Conservation (phyloP, 164 flowering plant species). For the Taxillus chinensis region DNA sequence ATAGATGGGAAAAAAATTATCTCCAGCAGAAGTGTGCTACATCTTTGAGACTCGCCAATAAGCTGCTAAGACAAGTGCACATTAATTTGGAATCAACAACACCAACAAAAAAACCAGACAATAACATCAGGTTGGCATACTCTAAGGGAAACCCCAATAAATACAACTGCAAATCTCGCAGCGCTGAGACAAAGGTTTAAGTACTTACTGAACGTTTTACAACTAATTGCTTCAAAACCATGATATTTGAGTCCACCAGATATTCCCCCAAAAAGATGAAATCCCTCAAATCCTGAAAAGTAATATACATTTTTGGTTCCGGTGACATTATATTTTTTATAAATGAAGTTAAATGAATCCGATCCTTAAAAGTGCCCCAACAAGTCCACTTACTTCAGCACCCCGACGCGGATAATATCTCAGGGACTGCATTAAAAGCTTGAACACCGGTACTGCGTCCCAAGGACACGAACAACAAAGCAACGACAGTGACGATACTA, state of each 20-base stretch:
- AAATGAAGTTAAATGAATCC: too few relatives aligned
- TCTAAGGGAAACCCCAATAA: not conserved
- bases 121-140: not conserved
- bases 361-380: not conserved
- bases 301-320: too few relatives aligned
- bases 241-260: slow-evolving; percentile 50
- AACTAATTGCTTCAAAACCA: slow-evolving; percentile 40
- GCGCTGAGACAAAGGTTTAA: not conserved
- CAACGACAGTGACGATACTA: slow-evolving; percentile 50
- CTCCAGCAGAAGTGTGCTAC: slow-evolving; percentile 49
- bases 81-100: not conserved
- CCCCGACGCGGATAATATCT: slow-evolving; percentile 31
- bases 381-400: slow-evolving; percentile 47
- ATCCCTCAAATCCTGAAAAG: slow-evolving; percentile 44
- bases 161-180: not conserved
- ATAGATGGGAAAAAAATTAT: slow-evolving; percentile 34
- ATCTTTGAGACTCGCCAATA: slow-evolving; percentile 39
- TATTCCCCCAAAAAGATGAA: slow-evolving; percentile 29
- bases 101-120: slow-evolving; percentile 2
- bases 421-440: slow-evolving; percentile 36
- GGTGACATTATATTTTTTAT: too few relatives aligned
- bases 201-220: slow-evolving; percentile 41
- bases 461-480: slow-evolving; percentile 49
- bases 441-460: slow-evolving; percentile 51
- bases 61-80: slow-evolving; percentile 22